Evolutionary conservation across 306 rosid species (phyloP).

Genomic region (Rubus idaeus): DNA sequence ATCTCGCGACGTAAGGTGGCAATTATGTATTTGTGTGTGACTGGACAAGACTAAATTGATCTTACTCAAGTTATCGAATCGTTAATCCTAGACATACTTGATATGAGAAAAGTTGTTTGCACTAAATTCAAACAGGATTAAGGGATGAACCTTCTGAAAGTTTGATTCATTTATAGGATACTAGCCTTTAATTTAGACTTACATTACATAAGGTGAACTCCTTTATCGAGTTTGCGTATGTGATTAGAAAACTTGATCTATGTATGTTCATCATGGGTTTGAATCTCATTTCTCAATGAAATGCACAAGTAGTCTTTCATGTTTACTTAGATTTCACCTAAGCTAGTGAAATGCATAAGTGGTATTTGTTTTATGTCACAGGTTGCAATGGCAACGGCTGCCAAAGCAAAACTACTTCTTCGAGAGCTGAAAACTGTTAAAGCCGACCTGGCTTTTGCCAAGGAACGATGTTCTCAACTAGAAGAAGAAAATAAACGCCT

Average conservation of each 20-base stretch:
- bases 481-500: slow-evolving; percentile 92
- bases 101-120: neutral
- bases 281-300: neutral
- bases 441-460: slow-evolving; percentile 90
- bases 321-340: neutral
- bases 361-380: slow-evolving; percentile 32
- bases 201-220: neutral
- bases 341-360: slow-evolving; percentile 30
- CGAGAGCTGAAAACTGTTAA: slow-evolving; percentile 93
- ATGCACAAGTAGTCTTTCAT: neutral
- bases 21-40: slow-evolving; percentile 60
- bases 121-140: neutral
- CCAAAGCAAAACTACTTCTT: slow-evolving; percentile 90
- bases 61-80: slow-evolving; percentile 22
- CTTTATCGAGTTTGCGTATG: neutral
- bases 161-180: neutral
- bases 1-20: slow-evolving; percentile 99
- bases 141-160: neutral
- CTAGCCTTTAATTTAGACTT: neutral
- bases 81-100: neutral
- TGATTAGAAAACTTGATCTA: neutral
- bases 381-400: slow-evolving; percentile 99
- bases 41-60: slow-evolving; percentile 8
- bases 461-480: slow-evolving; percentile 86
- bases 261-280: neutral